These are phyloP conservation scores for Trapa bicornis DNA, from an alignment of 345 rosid species.

Conservation along the genomic window DNA sequence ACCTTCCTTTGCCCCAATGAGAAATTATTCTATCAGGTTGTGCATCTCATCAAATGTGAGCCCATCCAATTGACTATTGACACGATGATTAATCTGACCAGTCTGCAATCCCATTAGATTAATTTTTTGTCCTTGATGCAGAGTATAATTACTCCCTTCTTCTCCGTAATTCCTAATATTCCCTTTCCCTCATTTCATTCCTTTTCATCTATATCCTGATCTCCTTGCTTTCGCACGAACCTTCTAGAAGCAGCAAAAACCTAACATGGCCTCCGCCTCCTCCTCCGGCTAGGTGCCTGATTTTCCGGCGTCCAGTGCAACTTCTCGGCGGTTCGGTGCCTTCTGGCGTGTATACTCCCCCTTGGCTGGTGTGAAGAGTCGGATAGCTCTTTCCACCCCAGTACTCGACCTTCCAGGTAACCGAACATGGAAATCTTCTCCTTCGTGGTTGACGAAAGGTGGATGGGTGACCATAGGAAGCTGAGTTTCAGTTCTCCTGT, in stretches of 20 bases:
- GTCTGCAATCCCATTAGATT: too few relatives aligned
- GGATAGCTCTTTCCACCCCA: not conserved
- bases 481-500: not conserved
- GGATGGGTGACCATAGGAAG: not conserved
- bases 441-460: not conserved
- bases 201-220: not conserved
- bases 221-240: slow-evolving; percentile 30
- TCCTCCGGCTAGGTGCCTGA: not conserved
- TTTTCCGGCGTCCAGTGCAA: not conserved
- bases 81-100: too few relatives aligned
- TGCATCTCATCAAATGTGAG: too few relatives aligned
- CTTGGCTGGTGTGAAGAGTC: too few relatives aligned
- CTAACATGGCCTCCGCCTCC: not conserved
- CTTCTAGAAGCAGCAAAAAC: slow-evolving; percentile 62
- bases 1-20: not conserved
- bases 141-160: not conserved
- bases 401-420: not conserved
- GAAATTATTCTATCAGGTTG: too few relatives aligned
- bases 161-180: slow-evolving; percentile 1
- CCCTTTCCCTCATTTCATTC: slow-evolving; percentile 11
- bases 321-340: too few relatives aligned
- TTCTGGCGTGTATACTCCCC: too few relatives aligned
- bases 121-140: not conserved
- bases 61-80: too few relatives aligned
- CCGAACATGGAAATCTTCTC: not conserved